A percentile compares a stretch with the other conserved stretches of the same genome.
phyloP scores from a whole-genome alignment of 768 basidiomycete species.

The Rhizopogon vinicolor region DNA sequence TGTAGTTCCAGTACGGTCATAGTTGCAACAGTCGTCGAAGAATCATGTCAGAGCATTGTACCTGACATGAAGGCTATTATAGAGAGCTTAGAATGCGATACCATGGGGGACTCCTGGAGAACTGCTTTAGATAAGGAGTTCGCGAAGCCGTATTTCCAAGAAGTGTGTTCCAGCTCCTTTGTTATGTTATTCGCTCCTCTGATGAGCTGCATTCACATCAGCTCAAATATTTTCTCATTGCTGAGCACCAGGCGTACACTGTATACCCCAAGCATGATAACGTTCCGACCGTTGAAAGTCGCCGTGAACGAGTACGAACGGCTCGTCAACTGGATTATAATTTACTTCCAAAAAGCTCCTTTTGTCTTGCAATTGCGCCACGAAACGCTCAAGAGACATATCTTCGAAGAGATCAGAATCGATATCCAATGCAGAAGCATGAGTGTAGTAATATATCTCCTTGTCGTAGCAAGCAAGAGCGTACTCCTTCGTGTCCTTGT shows the following conservation, averaged over 20 bases:
- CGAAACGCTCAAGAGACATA: no score
- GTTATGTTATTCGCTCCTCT: slow-evolving; percentile 7
- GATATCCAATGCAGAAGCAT: no score
- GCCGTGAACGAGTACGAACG: no score
- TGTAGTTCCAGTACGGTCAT: slow-evolving; percentile 15
- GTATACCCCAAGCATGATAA: slow-evolving; percentile 26
- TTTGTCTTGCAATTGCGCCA: no score
- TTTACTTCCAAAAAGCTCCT: no score
- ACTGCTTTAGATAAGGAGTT: slow-evolving; percentile 49
- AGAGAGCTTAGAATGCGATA: slow-evolving; percentile 47
- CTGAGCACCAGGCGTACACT: slow-evolving; percentile 41
- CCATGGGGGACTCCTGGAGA: slow-evolving; percentile 54
- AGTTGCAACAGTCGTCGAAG: slow-evolving; percentile 2
- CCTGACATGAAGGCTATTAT: slow-evolving; percentile 6
- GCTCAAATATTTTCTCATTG: slow-evolving; percentile 55
- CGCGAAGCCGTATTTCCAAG: slow-evolving; percentile 56
- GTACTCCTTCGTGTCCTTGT: no score
- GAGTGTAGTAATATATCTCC: no score
- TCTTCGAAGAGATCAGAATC: no score
- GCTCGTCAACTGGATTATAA: no score
- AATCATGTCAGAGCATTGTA: neutral
- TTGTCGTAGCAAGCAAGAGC: no score
- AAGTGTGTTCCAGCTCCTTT: slow-evolving; percentile 25
- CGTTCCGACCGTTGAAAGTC: no score
- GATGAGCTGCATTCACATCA: slow-evolving; percentile 10